Evolutionary conservation across 345 rosid genomes (phyloP).

Genomic region (Erodium maritimum): DNA sequence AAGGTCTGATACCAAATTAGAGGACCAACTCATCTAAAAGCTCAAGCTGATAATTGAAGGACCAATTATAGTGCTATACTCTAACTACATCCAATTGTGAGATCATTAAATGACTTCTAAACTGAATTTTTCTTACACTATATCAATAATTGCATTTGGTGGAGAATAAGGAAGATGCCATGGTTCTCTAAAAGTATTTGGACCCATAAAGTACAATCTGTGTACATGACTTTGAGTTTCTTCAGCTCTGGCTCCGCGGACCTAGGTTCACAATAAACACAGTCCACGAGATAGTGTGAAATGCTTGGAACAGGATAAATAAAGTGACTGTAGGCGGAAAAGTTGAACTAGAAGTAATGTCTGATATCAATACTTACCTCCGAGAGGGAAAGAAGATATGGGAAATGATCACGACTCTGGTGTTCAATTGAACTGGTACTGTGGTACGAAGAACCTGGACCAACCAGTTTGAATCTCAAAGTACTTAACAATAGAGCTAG

Average conservation of each 20-base stretch:
- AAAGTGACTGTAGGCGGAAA: neutral
- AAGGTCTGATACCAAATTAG: too few species aligned
- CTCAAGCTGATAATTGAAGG: too few species aligned
- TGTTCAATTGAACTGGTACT: slow-evolving; percentile 46
- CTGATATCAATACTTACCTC: slow-evolving; percentile 42
- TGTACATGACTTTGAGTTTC: slow-evolving; percentile 92
- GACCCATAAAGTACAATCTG: slow-evolving; percentile 96
- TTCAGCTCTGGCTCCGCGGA: slow-evolving; percentile 81
- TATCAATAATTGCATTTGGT: slow-evolving; percentile 77
- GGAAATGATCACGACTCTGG: slow-evolving; percentile 56
- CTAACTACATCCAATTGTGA: too few species aligned
- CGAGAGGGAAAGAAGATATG: slow-evolving; percentile 79
- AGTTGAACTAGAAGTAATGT: slow-evolving; percentile 7
- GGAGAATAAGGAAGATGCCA: slow-evolving; percentile 98
- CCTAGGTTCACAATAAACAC: slow-evolving; percentile 27
- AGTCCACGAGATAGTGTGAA: too few species aligned
- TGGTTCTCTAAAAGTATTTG: slow-evolving; percentile 90
- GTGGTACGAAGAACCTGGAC: slow-evolving; percentile 36
- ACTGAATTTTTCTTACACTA: slow-evolving; percentile 52
- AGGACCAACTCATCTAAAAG: too few species aligned
- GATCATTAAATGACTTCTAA: too few species aligned
- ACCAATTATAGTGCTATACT: too few species aligned
- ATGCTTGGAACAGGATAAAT: too few species aligned
- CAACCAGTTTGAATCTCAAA: slow-evolving; percentile 59
- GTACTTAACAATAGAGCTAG: slow-evolving; percentile 58